Base-by-base conservation (phyloP, 768 basidiomycete genomes). In the Xerocomus potaroensis region DNA sequence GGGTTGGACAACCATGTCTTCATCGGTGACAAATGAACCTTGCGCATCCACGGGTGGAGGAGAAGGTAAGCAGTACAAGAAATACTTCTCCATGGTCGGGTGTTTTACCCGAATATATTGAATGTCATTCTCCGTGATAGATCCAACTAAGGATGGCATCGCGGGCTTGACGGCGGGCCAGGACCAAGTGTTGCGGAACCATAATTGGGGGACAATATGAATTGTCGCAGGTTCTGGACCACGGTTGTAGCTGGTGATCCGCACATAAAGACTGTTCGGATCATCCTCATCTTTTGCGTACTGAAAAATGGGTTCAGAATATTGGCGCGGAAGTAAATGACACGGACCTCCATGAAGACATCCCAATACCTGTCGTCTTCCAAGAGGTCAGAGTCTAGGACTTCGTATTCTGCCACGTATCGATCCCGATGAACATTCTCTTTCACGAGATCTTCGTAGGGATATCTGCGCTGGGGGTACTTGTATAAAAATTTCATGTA, bases 401-500 rank as follows among this genome's bases (percentile, higher is more conserved):
- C 83, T 69, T 99, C 96, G 60, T 80, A 98, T 67, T 99, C 96
- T 46, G 79, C 70, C 12, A 92, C 92, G 48, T 96, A 83, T 37
- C 96, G 79, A 56, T 79, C 80, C 38, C 96, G 77, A 55, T 84
- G 79, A 59, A 80, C 72, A 62, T 85, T 94, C 71, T 99, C 93
- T 37, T 74, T 69, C 11, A 96, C 87, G 44, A 99, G 81, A 50
- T 95, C 81, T 60, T 98, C 94, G 67, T 99, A 99, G 1, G 96
- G 96, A 67, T 79, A 99, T 27, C 77, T 73, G 57, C 82, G 75
- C 65, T 99, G 96, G 11, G 96, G 94, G 58, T 99, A 99, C 66
- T 99, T 99, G 80, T 99, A 99, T 47, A 97, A 72, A 69, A 91
- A 97, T 67, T 99, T 99, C 96, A 99, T 98, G 77, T 98, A 99